Evolutionary conservation across 345 rosid genomes (phyloP), one percentile per base, ranked within the genome.

Genomic region (Xanthoceras sorbifolium): DNA sequence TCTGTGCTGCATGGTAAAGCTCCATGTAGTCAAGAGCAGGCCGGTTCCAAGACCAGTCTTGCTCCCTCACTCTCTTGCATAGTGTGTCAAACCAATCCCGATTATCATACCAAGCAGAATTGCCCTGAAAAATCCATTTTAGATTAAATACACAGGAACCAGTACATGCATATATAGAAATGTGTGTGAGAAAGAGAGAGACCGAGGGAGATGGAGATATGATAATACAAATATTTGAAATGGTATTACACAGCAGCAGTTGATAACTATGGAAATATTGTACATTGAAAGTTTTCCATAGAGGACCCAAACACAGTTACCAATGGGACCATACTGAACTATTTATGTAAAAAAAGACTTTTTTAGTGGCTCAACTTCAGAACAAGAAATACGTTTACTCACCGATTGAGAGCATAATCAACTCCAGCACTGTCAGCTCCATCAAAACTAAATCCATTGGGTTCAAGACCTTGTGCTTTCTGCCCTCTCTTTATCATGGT

Each of bases 11-110:
- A 67, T 90, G 97, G 87, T 95, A 95, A 72, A 95, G 98, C 86
- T 95, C 99, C 87, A 93, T 22, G 82, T 95, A 95, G 78, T 95
- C 97, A 10, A 95, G 97, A 59, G 99, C 97, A 52, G 99, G 99
- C 74, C 92, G 90, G 70, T 93, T 95, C 99, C 99, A 95, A 62
- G 98, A 95, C 99, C 99, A 95, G 81, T 95, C 98, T 91, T 95
- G 97, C 82, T 95, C 92, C 99, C 93, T 95, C 77, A 92, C 99
- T 28, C 71, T 95, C 90, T 87, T 86, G 81, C 96, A 86, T 55
- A 92, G 70, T 0, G 88, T 83, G 76, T 89, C 64, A 67, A 95
- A 90, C 96, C 98, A 92, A 3, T 93, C 98, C 75, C 90, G 88
- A 34, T 76, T 86, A 44, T 89, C 89, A 12, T 93, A 88, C 92